Conservation (phyloP, 108 stramenopile species). For the Skeletonema menzelii region DNA sequence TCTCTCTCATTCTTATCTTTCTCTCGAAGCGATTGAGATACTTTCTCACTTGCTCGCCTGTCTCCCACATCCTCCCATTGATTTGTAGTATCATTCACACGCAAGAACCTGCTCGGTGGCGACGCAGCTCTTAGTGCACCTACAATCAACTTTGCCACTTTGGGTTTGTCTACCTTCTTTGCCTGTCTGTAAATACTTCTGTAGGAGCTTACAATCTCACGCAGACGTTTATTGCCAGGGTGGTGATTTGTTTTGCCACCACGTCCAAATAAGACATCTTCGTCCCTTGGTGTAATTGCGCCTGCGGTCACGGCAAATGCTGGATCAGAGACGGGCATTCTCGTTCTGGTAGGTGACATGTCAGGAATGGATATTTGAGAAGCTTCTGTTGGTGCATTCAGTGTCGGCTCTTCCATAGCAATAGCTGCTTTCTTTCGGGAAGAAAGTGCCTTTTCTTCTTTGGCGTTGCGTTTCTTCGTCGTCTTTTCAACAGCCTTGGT, state of each 20-base stretch:
- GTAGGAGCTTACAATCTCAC: constrained; percentile 66
- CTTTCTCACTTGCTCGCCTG: constrained; percentile 52
- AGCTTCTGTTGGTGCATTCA: not conserved
- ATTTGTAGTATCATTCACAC: constrained; percentile 50
- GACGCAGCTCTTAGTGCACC: constrained; percentile 36
- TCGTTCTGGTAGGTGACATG: not conserved
- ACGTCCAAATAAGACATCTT: constrained; percentile 60
- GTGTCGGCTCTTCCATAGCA: constrained; percentile 4
- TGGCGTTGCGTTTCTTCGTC: constrained; percentile 19
- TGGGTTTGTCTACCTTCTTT: constrained; percentile 76
- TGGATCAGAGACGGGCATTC: not conserved
- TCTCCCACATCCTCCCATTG: constrained; percentile 85
- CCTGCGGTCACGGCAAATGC: constrained; percentile 3
- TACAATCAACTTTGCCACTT: constrained; percentile 75
- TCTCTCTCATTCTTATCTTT: constrained; percentile 24
- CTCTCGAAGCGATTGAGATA: constrained; percentile 46
- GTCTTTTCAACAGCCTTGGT: constrained; percentile 10
- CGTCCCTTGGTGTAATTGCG: constrained; percentile 20
- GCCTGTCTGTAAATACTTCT: constrained; percentile 36
- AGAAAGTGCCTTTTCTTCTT: not conserved
- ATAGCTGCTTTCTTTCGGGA: not conserved
- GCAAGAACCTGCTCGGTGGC: constrained; percentile 67
- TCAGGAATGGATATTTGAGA: constrained; percentile 2
- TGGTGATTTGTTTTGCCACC: constrained; percentile 85
- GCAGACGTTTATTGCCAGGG: constrained; percentile 81